A percentile compares a stretch with the other conserved stretches of the same genome.
Conservation (phyloP, 371 early-diverging fungal species). For the Mortierella sp. region DNA sequence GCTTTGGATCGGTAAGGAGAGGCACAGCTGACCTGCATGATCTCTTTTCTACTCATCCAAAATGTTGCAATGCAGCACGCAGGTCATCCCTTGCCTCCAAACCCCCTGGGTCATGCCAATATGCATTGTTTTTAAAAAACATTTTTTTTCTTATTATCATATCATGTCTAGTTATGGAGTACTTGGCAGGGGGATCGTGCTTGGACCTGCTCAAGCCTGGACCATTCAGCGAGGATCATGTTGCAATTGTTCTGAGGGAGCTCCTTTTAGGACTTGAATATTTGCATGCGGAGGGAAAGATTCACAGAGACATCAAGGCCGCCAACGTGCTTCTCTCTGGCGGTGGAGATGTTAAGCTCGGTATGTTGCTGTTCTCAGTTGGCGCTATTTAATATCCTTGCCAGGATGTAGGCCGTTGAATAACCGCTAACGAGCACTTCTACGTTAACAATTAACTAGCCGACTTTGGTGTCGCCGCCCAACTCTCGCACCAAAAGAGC, state of each 20-base stretch:
- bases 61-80: background rate
- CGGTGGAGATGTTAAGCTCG: slow-evolving; percentile 63
- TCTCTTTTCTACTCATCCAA: background rate
- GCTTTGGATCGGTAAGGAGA: slow-evolving; percentile 81
- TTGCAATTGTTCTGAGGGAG: slow-evolving; percentile 93
- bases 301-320: slow-evolving; percentile 96
- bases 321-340: slow-evolving; percentile 84
- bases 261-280: slow-evolving; percentile 94
- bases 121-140: background rate
- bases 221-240: slow-evolving; percentile 87
- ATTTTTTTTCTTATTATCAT: background rate
- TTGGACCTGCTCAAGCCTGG: slow-evolving; percentile 91
- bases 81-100: background rate
- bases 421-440: background rate
- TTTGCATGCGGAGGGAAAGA: slow-evolving; percentile 94
- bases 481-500: slow-evolving; percentile 75
- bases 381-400: background rate
- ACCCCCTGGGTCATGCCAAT: background rate
- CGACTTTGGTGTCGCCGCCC: slow-evolving; percentile 98
- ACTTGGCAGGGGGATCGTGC: slow-evolving; percentile 86
- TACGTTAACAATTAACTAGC: slow-evolving; percentile 62
- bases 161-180: slow-evolving; percentile 61
- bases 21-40: background rate
- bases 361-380: slow-evolving; percentile 29
- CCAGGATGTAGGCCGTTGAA: background rate